Conservation (phyloP, 2,329 filamentous ascomycete species). For the Aspergillus sp. region DNA sequence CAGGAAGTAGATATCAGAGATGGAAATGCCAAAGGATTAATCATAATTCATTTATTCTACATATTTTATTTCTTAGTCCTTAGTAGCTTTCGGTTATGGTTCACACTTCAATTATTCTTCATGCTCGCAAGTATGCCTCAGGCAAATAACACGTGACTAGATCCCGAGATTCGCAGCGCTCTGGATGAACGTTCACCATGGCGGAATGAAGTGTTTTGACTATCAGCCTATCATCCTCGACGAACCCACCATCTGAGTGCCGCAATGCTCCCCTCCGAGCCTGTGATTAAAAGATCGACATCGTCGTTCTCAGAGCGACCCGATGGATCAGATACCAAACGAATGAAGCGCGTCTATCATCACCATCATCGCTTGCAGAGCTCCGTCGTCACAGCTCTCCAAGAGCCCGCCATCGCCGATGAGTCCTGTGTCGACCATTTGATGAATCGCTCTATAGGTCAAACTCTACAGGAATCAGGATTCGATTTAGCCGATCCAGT, state of each 20-base stretch:
- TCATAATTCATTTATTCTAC: no score
- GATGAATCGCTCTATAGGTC: slow-evolving; percentile 51
- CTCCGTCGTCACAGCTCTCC: slow-evolving; percentile 24
- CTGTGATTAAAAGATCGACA: slow-evolving; percentile 29
- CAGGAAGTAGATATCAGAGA: no score
- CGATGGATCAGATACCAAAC: slow-evolving; percentile 22
- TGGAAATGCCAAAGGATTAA: no score
- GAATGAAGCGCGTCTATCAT: slow-evolving; percentile 35
- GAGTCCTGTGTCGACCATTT: slow-evolving; percentile 51
- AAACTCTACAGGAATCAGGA: slow-evolving; percentile 47
- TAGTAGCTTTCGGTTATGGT: no score
- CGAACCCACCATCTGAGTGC: not conserved
- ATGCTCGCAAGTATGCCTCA: slow-evolving; percentile 6
- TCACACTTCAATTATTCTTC: no score
- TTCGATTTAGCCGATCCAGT: slow-evolving; percentile 52
- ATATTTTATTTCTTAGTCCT: no score
- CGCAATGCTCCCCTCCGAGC: slow-evolving; percentile 26
- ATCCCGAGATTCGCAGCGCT: slow-evolving; percentile 2
- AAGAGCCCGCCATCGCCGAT: slow-evolving; percentile 44
- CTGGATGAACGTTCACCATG: no score
- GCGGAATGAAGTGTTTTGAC: slow-evolving; percentile 1
- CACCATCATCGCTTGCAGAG: slow-evolving; percentile 38
- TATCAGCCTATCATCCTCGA: slow-evolving; percentile 4
- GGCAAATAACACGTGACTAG: slow-evolving; percentile 21
- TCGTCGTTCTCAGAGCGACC: slow-evolving; percentile 14